Evolutionary conservation across 1,139 yeast genomes (phyloP), one percentile per base, ranked within the genome.

Genomic region (Zygoascus meyerae): DNA sequence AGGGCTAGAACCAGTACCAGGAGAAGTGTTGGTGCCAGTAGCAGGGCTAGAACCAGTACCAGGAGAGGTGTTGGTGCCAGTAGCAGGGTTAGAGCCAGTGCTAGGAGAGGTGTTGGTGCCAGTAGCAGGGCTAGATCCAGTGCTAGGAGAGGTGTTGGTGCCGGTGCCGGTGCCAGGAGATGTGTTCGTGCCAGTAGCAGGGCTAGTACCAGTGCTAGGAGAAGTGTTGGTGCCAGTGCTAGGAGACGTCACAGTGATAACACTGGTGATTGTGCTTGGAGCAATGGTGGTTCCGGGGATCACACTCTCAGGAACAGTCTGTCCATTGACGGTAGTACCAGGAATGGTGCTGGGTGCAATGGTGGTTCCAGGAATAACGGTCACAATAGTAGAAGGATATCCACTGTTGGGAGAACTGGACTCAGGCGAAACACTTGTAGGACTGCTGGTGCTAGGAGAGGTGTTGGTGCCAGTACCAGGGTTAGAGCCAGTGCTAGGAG

Each of bases 261-360:
- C 38, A 7, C 48, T 43, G 17, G 37, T 46, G 31, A 51, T 45
- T 11, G 53, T 51, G 29, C 34, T 40, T 17, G 50, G 47, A 16
- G 42, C 44, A 28, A 46, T 29, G 11, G 56, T 49, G 3, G 55
- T 49, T 5, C 53, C 59, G 11, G 53, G 55, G 30, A 56, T 44
- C 15, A 42, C 44, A 16, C 45, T 17, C 9, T 44, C 45, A 9
- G 58, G 52, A 40, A 52, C 44, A 11, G 52, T 48, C 2, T 15
- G 12, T 21, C 39, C 12, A 34, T 34, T 16, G 11, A 15, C 21
- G 17, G 41, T 30, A 12, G 33, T 29, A n/a, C 45, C 45, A 14
- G 43, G 35, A 10, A 43, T 18, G 8, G 37, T 28, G 32, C 21
- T 43, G 2, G 29, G 35, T 11, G 41, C 36, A 4, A 26, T n/a